Percentiles rank a stretch among this genome's conserved stretches.
phyloP scores from a whole-genome alignment of 768 basidiomycete genomes.

The Clathrus columnatus region DNA sequence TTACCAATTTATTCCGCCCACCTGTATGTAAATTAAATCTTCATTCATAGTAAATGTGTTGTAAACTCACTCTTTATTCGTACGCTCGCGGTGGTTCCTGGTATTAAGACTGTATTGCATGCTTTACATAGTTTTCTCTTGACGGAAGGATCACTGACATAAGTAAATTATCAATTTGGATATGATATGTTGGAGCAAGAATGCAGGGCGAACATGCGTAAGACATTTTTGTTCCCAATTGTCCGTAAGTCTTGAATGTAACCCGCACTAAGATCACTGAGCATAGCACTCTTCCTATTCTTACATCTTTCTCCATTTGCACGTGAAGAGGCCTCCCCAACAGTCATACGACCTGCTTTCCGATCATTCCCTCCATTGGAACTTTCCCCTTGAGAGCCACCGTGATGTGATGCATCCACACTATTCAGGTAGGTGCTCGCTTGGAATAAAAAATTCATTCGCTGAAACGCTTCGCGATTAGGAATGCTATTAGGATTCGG shows the following conservation, averaged over 20 bases:
- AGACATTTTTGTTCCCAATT: slow-evolving; percentile 68
- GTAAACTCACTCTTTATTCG: slow-evolving; percentile 48
- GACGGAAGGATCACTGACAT: slow-evolving; percentile 60
- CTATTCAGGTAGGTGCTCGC: slow-evolving; percentile 26
- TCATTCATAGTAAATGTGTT: too few relatives aligned
- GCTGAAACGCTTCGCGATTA: slow-evolving; percentile 72
- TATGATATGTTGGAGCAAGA: neutral
- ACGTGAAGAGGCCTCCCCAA: neutral
- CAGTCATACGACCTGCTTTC: neutral
- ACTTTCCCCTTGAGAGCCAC: slow-evolving; percentile 5
- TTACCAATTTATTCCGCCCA: slow-evolving; percentile 41
- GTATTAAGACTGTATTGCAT: slow-evolving; percentile 56
- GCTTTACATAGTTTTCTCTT: slow-evolving; percentile 72
- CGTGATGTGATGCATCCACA: slow-evolving; percentile 19
- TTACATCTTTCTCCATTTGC: neutral
- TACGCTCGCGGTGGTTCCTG: slow-evolving; percentile 56
- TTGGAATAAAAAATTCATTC: slow-evolving; percentile 81
- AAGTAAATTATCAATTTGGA: neutral
- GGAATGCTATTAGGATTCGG: slow-evolving; percentile 40
- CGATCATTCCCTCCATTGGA: neutral
- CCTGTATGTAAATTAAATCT: slow-evolving; percentile 26
- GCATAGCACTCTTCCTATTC: slow-evolving; percentile 21
- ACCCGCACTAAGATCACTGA: slow-evolving; percentile 50
- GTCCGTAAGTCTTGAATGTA: slow-evolving; percentile 59
- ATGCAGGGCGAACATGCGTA: slow-evolving; percentile 51